Conservation (phyloP, 1,284 basidiomycete species). For the Papiliotrema flavescens region DNA sequence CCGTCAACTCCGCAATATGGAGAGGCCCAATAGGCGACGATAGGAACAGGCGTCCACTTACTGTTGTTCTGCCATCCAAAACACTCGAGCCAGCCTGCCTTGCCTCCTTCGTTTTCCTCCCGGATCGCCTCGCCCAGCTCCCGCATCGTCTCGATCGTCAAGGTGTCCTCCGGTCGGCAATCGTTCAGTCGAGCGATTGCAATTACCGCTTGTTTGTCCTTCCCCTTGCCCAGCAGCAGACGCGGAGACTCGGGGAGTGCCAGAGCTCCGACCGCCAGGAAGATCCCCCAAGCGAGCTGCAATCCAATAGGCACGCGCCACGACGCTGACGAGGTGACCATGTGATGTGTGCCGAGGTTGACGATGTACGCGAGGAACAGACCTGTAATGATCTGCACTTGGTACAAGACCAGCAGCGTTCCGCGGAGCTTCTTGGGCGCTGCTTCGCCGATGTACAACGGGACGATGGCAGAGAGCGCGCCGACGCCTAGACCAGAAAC, state of each 20-base stretch:
- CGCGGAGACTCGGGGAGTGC: conserved; percentile 68
- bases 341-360: conserved; percentile 63
- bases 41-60: conserved; percentile 4
- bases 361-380: conserved; percentile 71
- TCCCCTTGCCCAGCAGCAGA: conserved; percentile 33
- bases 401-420: conserved; percentile 68
- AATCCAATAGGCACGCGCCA: conserved; percentile 57
- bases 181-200: conserved; percentile 67
- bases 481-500: conserved; percentile 59
- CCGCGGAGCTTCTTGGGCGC: conserved; percentile 72
- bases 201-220: conserved; percentile 55
- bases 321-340: conserved; percentile 53
- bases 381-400: conserved; percentile 62
- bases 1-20: conserved; percentile 47
- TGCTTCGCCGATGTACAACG: conserved; percentile 75
- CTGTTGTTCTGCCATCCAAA: conserved; percentile 67
- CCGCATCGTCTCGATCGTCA: conserved; percentile 63
- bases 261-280: conserved; percentile 58
- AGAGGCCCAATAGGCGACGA: neutral
- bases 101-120: conserved; percentile 69
- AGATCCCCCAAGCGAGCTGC: conserved; percentile 31
- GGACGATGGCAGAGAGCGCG: conserved; percentile 72
- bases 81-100: conserved; percentile 73
- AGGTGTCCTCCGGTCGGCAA: conserved; percentile 58
- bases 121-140: conserved; percentile 59